These are phyloP conservation scores for Articulospora tetracladia DNA, from an alignment of 495 filamentous ascomycete species.

Conservation along the genomic window DNA sequence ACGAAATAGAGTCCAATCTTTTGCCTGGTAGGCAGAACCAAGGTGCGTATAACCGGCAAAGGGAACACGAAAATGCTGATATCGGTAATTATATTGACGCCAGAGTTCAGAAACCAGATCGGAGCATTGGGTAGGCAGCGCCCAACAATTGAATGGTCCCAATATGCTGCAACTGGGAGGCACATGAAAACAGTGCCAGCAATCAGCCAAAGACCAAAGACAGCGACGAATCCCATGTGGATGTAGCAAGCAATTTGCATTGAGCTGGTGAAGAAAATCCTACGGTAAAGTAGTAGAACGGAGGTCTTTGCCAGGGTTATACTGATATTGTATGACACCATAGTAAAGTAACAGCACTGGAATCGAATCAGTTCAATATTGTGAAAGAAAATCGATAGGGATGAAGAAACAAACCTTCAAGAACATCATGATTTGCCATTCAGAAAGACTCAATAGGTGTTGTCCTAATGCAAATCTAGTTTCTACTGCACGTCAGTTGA, in stretches of 20 bases:
- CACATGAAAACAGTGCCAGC: constrained; percentile 37
- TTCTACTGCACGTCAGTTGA: neutral
- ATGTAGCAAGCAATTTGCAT: constrained; percentile 2
- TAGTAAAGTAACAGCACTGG: constrained; percentile 38
- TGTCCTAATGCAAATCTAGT: neutral
- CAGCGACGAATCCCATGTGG: constrained; percentile 30
- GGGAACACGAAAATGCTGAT: constrained; percentile 37
- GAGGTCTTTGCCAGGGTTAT: constrained; percentile 39
- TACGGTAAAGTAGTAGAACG: constrained; percentile 40
- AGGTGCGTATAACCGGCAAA: constrained; percentile 30
- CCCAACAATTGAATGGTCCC: constrained; percentile 25
- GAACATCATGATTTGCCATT: neutral
- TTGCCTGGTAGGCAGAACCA: constrained; percentile 27
- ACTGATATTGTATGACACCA: constrained; percentile 38
- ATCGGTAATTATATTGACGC: constrained; percentile 44
- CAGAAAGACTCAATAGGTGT: neutral
- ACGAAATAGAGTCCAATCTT: constrained; percentile 32
- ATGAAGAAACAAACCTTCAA: neutral
- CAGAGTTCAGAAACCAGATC: constrained; percentile 28
- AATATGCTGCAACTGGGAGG: constrained; percentile 33
- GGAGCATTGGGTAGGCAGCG: constrained; percentile 41
- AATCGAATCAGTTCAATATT: neutral
- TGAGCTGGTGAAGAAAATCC: constrained; percentile 26
- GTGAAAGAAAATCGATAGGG: neutral
- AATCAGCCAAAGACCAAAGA: constrained; percentile 38